Evolutionary conservation across 1,139 yeast species (phyloP), one percentile per base, ranked within the genome.

Genomic region (Yamadazyma jaroonii): DNA sequence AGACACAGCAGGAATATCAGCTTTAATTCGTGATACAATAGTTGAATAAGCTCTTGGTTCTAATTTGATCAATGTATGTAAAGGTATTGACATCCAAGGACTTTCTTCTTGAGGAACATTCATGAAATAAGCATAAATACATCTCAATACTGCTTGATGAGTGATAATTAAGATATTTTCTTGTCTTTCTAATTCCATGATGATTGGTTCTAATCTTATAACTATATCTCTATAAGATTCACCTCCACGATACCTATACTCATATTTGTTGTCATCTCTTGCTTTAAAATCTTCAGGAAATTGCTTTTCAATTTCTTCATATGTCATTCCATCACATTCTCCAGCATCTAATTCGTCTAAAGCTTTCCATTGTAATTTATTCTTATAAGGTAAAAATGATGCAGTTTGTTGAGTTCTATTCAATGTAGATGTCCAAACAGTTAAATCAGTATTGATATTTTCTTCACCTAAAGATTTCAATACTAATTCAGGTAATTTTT

Each of bases 61-160:
- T 47, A 92, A 72, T 56, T 88, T 85, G 52, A 92, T 92, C 58
- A 92, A 70, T 0, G 98, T 92, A 57, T 92, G 99, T 53, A 92
- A 70, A 7, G 99, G 99, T 40, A 92, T 95, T 34, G 95, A 88
- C 96, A 92, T 90, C 97, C 98, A 92, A 4, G 99, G 99, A 43
- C 90, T 79, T 57, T 89, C 94, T 53, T 92, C 97, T 60, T 90
- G 97, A 4, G 97, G 96, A 13, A 92, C 96, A 58, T 92, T 92
- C 97, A 92, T 94, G 58, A 90, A 92, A 60, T 94, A 92, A 4
- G 98, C 97, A 61, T 92, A 92, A 40, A 92, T 83, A 59, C 99
- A 92, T 53, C 99, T 78, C 50, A 92, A 72, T 15, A 92, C 97
- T 0, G 98, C 98, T 64, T 92, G 99, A 59, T 92, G 99, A 11